phyloP scores from a whole-genome alignment of 164 flowering plant genomes.

The Umbilicus rupestris region DNA sequence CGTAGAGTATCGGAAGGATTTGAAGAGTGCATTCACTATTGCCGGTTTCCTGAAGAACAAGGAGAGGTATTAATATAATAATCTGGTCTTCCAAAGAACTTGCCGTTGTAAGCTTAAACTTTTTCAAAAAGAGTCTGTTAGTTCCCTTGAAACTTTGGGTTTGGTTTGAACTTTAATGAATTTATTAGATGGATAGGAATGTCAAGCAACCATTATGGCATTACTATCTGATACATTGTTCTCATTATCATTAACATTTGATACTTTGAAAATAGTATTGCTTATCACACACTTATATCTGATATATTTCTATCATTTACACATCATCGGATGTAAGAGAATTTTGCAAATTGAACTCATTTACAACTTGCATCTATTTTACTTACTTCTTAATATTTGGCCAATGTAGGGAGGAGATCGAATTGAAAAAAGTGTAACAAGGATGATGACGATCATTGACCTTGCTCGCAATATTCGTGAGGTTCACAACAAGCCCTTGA shows the following conservation, averaged over 20 bases:
- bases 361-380: not conserved
- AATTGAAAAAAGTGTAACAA: conserved; percentile 82
- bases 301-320: not conserved
- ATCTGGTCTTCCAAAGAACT: not conserved
- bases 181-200: too few relatives aligned
- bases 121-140: not conserved
- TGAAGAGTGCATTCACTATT: conserved; percentile 85
- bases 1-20: conserved; percentile 48
- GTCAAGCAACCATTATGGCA: too few relatives aligned
- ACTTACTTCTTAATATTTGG: not conserved
- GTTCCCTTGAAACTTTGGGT: not conserved
- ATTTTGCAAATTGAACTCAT: not conserved
- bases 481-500: conserved; percentile 84
- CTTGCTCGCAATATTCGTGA: conserved; percentile 94
- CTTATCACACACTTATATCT: not conserved
- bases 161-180: not conserved
- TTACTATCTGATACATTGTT: too few relatives aligned
- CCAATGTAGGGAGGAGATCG: conserved; percentile 54
- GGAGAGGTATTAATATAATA: conserved; percentile 45
- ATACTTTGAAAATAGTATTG: not conserved
- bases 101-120: not conserved
- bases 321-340: not conserved
- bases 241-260: too few relatives aligned
- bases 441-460: conserved; percentile 95
- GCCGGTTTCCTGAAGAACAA: conserved; percentile 63